Base-by-base conservation (phyloP, 257 asterid species). In the Solanum chmielewskii region DNA sequence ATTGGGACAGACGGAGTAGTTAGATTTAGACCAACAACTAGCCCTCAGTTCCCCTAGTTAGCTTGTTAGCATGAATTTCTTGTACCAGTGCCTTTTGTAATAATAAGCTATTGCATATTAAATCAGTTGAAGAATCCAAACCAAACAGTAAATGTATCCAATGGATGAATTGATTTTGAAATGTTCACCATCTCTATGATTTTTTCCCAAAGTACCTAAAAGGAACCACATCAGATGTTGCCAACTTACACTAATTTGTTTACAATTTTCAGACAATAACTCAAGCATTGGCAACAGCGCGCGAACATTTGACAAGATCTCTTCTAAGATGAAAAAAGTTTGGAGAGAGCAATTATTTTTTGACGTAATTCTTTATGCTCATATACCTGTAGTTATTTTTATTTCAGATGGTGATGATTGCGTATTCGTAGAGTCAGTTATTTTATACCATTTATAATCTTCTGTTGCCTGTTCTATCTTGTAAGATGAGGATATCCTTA, bases 201-300 rank as follows among this genome's bases (percentile, higher is more conserved):
- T 66, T 20, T 64, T 64, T 27, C 27, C 39, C 39, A 37, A 64
- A 64, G 70, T 60, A 60, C 29, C 27, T 60, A 60, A 25, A n/a
- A n/a, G 33, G 71, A 64, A 64, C 18, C 31, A 64, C 75, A 69
- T 68, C 39, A 68, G 21, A 68, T 69, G 41, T 69, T 29, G 75
- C 39, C 10, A 73, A 27, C 80, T 73, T 73, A 73, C 47, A 73
- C 29, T 59, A 59, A 59, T 59, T 73, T 73, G 21, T 18, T 80
- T 25, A 9, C 47, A 75, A 75, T 90, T 29, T 89, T 39, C 95
- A 94, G 98, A 94, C 96, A 33, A 91, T 93, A 90, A 71, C 93
- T 86, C 96, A 94, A 91, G 98, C 98, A 25, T 89, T 94, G 75
- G 98, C 96, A 59, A 92, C 98, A n/a, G 98, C 98, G 11, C 94